phyloP scores from a whole-genome alignment of 2,329 filamentous ascomycete genomes.

The Claviceps africana region DNA sequence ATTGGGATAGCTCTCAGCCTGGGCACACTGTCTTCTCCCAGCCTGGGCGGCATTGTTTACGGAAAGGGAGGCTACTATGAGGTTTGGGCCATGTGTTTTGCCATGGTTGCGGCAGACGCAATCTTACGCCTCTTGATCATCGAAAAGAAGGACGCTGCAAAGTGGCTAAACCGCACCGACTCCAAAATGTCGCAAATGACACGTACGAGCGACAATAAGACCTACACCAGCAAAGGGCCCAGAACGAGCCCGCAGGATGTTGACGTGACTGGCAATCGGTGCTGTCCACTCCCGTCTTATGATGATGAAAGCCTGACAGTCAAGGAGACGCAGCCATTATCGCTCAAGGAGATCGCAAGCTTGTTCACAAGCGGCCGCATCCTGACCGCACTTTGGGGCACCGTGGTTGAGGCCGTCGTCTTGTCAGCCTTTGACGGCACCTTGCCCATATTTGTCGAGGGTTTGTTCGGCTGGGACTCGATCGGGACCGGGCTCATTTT shows the following conservation, averaged over 20 bases:
- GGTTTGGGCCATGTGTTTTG: constrained; percentile 23
- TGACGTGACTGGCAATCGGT: background rate
- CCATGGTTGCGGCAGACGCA: constrained; percentile 19
- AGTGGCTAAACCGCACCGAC: constrained; percentile 10
- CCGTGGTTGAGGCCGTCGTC: constrained; percentile 19
- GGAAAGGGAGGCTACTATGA: constrained; percentile 19
- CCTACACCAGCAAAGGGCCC: background rate
- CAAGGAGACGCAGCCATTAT: background rate
- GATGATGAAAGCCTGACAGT: background rate
- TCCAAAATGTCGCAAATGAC: background rate
- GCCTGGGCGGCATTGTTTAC: constrained; percentile 21
- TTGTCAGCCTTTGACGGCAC: constrained; percentile 22
- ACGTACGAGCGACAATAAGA: background rate
- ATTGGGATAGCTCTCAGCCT: constrained; percentile 19
- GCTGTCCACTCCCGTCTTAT: background rate
- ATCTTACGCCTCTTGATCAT: constrained; percentile 18
- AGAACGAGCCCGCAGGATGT: background rate
- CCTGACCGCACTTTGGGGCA: constrained; percentile 20
- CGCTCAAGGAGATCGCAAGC: constrained; percentile 10
- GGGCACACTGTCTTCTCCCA: constrained; percentile 18
- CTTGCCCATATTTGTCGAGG: constrained; percentile 17
- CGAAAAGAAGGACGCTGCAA: constrained; percentile 18
- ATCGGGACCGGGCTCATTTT: constrained; percentile 22
- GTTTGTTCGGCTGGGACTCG: constrained; percentile 19
- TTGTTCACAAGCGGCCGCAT: constrained; percentile 19